Conservation (phyloP, 2,329 filamentous ascomycete species). For the Aspergillus ustus region DNA sequence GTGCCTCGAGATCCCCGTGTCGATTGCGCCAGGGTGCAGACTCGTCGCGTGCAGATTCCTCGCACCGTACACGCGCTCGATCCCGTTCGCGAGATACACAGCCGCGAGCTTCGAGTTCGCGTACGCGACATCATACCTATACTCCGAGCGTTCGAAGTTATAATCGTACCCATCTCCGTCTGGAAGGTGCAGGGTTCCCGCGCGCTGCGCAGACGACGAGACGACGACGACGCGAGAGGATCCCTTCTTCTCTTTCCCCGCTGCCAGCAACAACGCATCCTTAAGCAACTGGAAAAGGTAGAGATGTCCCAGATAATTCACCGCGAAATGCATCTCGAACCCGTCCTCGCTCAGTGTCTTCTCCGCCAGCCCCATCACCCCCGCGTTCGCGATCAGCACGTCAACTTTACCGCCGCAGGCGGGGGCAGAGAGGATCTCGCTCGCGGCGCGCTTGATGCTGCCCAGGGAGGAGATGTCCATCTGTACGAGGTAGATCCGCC, state of each 20-base stretch:
- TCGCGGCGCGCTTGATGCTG: constrained; percentile 4
- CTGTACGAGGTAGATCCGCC: constrained; percentile 23
- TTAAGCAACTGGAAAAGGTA: constrained; percentile 58
- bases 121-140: not conserved
- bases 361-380: constrained; percentile 43
- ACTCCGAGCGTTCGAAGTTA: not conserved
- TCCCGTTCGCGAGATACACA: not conserved
- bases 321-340: constrained; percentile 57
- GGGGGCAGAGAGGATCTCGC: constrained; percentile 16
- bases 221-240: not conserved
- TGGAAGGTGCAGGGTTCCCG: not conserved
- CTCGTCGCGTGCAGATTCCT: not conserved
- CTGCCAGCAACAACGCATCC: constrained; percentile 11
- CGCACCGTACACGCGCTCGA: not conserved
- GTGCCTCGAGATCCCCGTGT: not conserved
- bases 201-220: not conserved
- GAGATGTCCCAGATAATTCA: constrained; percentile 60
- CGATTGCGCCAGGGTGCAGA: not conserved
- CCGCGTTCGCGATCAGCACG: constrained; percentile 50
- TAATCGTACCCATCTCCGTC: not conserved
- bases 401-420: constrained; percentile 20
- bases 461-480: constrained; percentile 11
- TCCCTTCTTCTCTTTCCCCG: not conserved
- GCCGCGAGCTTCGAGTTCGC: not conserved
- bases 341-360: constrained; percentile 41